Evolutionary conservation across 2,329 filamentous ascomycete genomes (phyloP).

Genomic region (Elsinoe perseae): DNA sequence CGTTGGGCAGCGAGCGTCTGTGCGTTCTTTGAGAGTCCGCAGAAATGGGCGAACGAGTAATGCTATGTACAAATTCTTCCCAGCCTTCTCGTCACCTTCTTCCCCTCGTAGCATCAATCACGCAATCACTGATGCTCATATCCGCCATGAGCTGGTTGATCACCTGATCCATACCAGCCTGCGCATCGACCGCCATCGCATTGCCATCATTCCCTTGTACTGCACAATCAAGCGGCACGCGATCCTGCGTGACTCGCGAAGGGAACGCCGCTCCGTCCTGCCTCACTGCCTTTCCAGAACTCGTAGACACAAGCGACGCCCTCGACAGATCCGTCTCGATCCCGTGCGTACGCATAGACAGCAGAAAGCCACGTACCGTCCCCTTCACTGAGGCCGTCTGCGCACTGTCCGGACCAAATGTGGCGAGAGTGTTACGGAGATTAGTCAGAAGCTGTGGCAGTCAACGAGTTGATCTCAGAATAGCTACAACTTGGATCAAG

Average conservation of each 20-base stretch:
- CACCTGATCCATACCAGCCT: background rate
- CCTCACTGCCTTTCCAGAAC: background rate
- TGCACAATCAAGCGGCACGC: background rate
- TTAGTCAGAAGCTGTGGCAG: slow-evolving; percentile 29
- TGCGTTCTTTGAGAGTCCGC: background rate
- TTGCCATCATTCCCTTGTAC: background rate
- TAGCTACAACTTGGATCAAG: too few species aligned
- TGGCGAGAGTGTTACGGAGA: slow-evolving; percentile 30
- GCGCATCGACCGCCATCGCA: background rate
- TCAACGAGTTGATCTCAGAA: too few species aligned
- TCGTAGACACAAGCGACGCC: background rate
- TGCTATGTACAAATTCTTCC: slow-evolving; percentile 6
- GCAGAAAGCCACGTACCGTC: slow-evolving; percentile 28
- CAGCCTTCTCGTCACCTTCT: background rate
- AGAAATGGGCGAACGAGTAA: background rate
- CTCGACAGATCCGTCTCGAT: slow-evolving; percentile 24
- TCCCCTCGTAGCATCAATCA: too few species aligned
- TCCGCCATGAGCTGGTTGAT: background rate
- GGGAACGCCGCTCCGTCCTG: background rate
- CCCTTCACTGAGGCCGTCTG: slow-evolving; percentile 27
- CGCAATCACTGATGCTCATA: background rate
- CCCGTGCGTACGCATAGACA: slow-evolving; percentile 24
- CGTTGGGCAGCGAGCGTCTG: background rate
- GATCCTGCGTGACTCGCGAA: background rate
- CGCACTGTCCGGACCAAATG: slow-evolving; percentile 29